A percentile compares a stretch with the other conserved stretches of the same genome.
Conservation (phyloP, 495 filamentous ascomycete species). For the Delitschia confertaspora region DNA sequence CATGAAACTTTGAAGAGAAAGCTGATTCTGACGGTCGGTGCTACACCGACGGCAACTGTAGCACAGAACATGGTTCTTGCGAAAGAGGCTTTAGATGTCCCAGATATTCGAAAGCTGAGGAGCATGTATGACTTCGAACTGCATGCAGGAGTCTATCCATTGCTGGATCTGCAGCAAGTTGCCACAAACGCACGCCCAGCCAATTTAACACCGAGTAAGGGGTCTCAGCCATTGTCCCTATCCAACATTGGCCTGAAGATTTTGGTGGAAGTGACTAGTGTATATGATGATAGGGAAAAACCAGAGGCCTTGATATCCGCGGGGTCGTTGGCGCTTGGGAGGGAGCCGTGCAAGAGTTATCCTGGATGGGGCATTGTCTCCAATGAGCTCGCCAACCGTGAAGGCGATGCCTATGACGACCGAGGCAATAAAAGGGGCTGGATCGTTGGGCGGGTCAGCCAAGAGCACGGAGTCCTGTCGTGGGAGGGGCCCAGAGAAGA, state of each 20-base stretch:
- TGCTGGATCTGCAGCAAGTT: constrained; percentile 75
- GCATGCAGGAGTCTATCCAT: constrained; percentile 65
- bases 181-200: constrained; percentile 47
- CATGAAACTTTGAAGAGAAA: constrained; percentile 29
- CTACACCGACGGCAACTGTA: constrained; percentile 67
- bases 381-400: constrained; percentile 1
- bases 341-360: constrained; percentile 67
- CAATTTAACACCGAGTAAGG: background rate
- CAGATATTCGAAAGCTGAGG: constrained; percentile 30
- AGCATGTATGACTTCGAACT: constrained; percentile 47
- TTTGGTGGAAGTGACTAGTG: constrained; percentile 59
- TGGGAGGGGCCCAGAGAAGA: constrained; percentile 41
- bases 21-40: constrained; percentile 64
- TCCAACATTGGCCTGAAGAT: constrained; percentile 59
- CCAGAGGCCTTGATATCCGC: constrained; percentile 64
- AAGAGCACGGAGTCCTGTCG: constrained; percentile 37
- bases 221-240: constrained; percentile 34
- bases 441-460: constrained; percentile 36
- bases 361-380: constrained; percentile 64
- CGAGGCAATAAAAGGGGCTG: constrained; percentile 30
- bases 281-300: constrained; percentile 53
- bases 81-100: too few species aligned
- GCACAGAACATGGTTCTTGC: constrained; percentile 39
- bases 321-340: constrained; percentile 62
- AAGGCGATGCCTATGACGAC: constrained; percentile 23